Evolutionary conservation across 495 filamentous ascomycete species (phyloP), one percentile per base, ranked within the genome.

Genomic region (Cairneyella variabilis): DNA sequence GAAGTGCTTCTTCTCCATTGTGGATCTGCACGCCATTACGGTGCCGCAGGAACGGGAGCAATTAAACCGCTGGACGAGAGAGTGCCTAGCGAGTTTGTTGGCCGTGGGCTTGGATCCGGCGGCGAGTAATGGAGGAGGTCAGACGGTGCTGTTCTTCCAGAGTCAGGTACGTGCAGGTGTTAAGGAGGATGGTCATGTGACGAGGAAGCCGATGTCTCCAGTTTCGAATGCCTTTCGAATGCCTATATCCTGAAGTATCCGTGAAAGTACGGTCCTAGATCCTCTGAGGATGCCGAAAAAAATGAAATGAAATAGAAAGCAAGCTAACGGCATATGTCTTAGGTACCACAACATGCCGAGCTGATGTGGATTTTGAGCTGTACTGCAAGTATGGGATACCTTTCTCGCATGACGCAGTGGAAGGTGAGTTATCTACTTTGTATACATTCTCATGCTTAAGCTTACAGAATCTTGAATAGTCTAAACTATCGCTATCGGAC

Each of bases 401-500:
- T 98, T 26, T 84, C 82, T 2, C 78, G 95, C 10, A 98, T 98
- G 95, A 97, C 93, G 36, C 92, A 97, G 71, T 97, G 91, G 91
- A 98, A 97, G 81, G 89, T 90, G 50, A 60, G 74, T 65, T 26
- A 18, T 9, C 38, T 23, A 38, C 14, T 36, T 26, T 17, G 40
- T 37, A 36, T 43, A 38, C 49, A 12, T 9, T 16, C 8, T 17
- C 4, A 25, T 42, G 16, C n/a, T n/a, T n/a, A n/a, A n/a, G n/a
- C n/a, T n/a, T n/a, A n/a, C n/a, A n/a, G n/a, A n/a, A n/a, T n/a
- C n/a, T n/a, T n/a, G 43, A 44, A 20, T 53, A 91, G 88, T 87
- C 79, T 66, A 93, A 93, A 68, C 69, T 90, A 10, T 67, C 77
- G 20, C 60, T 85, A 22, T 65, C 77, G 6, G 75, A 84, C 9